Evolutionary conservation across 192 early-diverging fungal species (phyloP).

Genomic region (Coemansia sp.): DNA sequence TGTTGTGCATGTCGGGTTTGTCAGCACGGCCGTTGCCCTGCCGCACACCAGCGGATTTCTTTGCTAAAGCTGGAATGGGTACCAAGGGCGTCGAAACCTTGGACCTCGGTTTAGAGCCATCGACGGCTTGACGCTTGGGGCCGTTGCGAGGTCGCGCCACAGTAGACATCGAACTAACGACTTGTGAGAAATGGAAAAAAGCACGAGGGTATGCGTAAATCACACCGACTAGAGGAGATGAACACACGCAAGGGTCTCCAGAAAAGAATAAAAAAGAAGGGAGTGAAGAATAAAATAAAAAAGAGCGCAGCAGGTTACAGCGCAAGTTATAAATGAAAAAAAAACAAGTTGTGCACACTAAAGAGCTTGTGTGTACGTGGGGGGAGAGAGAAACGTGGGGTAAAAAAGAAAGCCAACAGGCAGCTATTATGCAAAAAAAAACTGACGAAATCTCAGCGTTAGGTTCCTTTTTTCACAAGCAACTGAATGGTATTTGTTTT

Average conservation of each 20-base stretch:
- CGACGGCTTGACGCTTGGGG: conserved; percentile 20
- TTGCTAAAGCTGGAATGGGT: not conserved
- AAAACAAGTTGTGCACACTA: conserved; percentile 7
- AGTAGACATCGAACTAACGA: conserved; percentile 26
- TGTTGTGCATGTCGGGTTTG: not conserved
- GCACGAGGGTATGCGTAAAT: not conserved
- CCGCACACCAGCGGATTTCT: not conserved
- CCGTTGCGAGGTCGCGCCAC: conserved; percentile 43
- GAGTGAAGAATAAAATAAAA: not conserved
- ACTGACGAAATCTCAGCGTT: not conserved
- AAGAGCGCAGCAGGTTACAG: not conserved
- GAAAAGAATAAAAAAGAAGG: not conserved
- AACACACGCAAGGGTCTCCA: not conserved
- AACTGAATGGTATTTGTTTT: not conserved
- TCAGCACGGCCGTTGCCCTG: conserved; percentile 1
- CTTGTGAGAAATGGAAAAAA: not conserved
- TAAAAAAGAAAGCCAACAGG: not conserved
- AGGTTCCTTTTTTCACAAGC: not conserved
- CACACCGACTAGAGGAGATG: not conserved
- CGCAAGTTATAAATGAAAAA: not conserved
- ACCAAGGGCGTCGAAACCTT: not conserved
- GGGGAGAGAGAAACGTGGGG: not conserved
- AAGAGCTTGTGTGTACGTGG: conserved; percentile 1
- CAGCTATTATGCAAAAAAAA: not conserved
- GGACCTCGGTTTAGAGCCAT: conserved; percentile 14